Conservation (phyloP, 345 rosid genomes). For the Orychophragmus violaceus region DNA sequence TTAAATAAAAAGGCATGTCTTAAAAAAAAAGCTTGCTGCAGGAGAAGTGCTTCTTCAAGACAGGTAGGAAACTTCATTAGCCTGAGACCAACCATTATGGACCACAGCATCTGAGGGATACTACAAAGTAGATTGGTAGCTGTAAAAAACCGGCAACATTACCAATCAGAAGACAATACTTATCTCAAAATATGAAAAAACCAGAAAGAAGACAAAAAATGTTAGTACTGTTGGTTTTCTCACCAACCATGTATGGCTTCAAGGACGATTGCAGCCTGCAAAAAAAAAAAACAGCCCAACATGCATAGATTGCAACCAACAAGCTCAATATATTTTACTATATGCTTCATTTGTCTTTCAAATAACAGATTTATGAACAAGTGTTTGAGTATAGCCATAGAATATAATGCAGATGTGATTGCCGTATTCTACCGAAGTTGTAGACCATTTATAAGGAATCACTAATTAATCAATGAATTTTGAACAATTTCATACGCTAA, state of each 20-base stretch:
- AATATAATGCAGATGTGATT: neutral
- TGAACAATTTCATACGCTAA: neutral
- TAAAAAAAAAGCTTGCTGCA: conserved; percentile 52
- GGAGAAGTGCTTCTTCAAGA: conserved; percentile 54
- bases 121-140: conserved; percentile 59
- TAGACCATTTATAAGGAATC: neutral
- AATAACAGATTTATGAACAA: neutral
- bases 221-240: too few species aligned
- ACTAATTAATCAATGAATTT: neutral
- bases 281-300: conserved; percentile 53
- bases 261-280: conserved; percentile 43
- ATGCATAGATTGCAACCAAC: conserved; percentile 38
- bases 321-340: conserved; percentile 46
- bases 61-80: conserved; percentile 65
- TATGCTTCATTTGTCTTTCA: conserved; percentile 39
- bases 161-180: too few species aligned
- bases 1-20: neutral
- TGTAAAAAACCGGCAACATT: conserved; percentile 20
- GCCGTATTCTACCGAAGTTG: too few species aligned
- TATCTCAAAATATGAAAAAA: too few species aligned
- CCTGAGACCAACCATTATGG: conserved; percentile 64
- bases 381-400: neutral
- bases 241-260: conserved; percentile 51
- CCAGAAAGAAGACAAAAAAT: too few species aligned
- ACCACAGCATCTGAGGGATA: conserved; percentile 73